Percentiles rank a stretch among this genome's conserved stretches.
phyloP scores from a whole-genome alignment of 2,329 filamentous ascomycete species.

The Talaromyces sp. region DNA sequence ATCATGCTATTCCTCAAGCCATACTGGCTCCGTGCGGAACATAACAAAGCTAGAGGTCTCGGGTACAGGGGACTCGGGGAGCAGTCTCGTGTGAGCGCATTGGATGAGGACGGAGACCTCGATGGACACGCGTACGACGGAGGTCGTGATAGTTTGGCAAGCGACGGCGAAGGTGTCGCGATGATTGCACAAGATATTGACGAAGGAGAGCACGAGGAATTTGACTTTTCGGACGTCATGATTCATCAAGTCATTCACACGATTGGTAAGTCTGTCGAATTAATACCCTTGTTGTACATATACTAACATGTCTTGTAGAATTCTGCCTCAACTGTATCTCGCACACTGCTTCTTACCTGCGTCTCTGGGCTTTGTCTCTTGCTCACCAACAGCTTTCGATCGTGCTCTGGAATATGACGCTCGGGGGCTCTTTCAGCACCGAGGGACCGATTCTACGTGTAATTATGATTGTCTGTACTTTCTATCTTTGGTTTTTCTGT shows the following conservation, averaged over 20 bases:
- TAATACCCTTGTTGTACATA: background rate
- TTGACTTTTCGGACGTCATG: conserved; percentile 96
- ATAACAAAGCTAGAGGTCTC: conserved; percentile 79
- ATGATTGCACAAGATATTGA: conserved; percentile 85
- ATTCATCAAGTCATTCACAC: conserved; percentile 99
- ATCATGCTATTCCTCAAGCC: conserved; percentile 92
- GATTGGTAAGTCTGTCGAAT: conserved; percentile 49
- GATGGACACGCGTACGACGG: conserved; percentile 53
- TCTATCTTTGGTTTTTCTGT: conserved; percentile 86
- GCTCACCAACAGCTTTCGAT: conserved; percentile 96
- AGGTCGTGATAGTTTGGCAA: conserved; percentile 59
- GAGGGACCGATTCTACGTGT: conserved; percentile 62
- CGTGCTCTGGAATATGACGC: conserved; percentile 94
- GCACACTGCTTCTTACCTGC: conserved; percentile 96
- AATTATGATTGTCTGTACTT: conserved; percentile 73
- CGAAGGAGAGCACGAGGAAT: conserved; percentile 83
- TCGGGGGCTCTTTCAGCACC: conserved; percentile 67
- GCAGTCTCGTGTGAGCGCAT: conserved; percentile 76
- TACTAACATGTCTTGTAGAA: conserved; percentile 44
- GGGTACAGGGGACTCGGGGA: conserved; percentile 94
- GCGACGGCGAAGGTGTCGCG: conserved; percentile 75
- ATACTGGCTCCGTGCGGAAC: conserved; percentile 87
- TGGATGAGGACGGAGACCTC: conserved; percentile 81
- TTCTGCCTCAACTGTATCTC: conserved; percentile 99
- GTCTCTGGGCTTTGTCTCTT: conserved; percentile 94